Evolutionary conservation across 2,329 filamentous ascomycete genomes (phyloP), one percentile per base, ranked within the genome.

Genomic region (Sporothrix humicola): DNA sequence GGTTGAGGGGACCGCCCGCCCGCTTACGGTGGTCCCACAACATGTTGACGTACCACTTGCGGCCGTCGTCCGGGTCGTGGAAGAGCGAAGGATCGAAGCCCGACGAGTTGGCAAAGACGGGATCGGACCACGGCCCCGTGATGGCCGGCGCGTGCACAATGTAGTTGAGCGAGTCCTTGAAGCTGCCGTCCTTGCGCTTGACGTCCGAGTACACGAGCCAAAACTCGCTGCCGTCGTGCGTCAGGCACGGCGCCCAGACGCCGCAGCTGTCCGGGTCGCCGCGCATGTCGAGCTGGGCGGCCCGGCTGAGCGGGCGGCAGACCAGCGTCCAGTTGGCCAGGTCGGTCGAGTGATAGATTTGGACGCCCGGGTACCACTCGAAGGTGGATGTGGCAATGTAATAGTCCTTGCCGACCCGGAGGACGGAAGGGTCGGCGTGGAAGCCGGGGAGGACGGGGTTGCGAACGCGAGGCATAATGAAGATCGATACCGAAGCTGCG

Each of bases 161-260:
- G 78, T 90, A 91, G 75, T 77, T 77, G 73, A 74, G 73, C 69
- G 59, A 31, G 75, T 77, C 76, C 70, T 77, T 77, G 84, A 90
- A 90, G 2, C 86, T 87, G 13, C 89, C 89, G 76, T 91, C 89
- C 78, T 91, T 91, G 76, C 89, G 87, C 81, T 90, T 91, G 17
- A 91, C 88, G 77, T 91, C 88, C 0, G 89, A 90, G 79, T 89
- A 91, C 1, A 91, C 89, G 5, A 91, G 85, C 84, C 86, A 91
- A 80, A 90, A 91, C 72, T 81, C 85, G 2, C 85, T 82, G 63
- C 87, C 88, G 75, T 90, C 88, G 76, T 91, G 87, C 0, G 85
- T 87, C 23, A 91, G 83, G 77, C 89, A 91, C 0, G 89, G 89
- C 1, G 89, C 89, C 88, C 89, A 91, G n/a, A 91, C 82, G 52